A percentile compares a stretch with the other conserved stretches of the same genome.
Conservation (phyloP, 805 yeast genomes). For the Ogataea degrootiae region DNA sequence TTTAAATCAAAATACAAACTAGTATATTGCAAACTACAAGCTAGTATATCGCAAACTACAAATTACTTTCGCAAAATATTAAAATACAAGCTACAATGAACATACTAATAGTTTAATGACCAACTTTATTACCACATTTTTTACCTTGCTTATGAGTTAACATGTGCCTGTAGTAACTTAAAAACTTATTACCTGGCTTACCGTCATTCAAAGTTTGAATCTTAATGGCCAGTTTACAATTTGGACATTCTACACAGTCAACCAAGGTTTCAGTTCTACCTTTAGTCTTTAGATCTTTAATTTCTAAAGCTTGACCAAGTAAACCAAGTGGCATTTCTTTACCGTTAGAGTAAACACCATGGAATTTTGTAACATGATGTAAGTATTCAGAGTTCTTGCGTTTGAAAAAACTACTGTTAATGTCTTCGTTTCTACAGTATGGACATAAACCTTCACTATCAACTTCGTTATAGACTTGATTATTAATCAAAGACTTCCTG, state of each 20-base stretch:
- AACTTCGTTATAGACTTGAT: neutral
- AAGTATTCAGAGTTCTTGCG: constrained; percentile 22
- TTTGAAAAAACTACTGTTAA: constrained; percentile 13
- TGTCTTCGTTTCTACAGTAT: constrained; percentile 13
- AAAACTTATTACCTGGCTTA: constrained; percentile 10
- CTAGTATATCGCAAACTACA: no score
- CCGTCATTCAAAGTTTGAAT: constrained; percentile 10
- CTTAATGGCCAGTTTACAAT: constrained; percentile 10
- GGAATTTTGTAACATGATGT: constrained; percentile 24
- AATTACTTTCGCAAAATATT: no score
- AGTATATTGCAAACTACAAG: no score
- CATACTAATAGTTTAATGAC: no score
- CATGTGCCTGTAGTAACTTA: constrained; percentile 17
- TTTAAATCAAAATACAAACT: no score
- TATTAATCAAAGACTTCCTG: neutral
- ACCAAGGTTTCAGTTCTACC: constrained; percentile 12
- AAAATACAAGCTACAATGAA: no score
- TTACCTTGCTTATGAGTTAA: constrained; percentile 10
- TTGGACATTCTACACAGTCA: constrained; percentile 15
- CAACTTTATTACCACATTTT: neutral
- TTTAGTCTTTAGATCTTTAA: constrained; percentile 12
- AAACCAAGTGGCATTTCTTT: constrained; percentile 17
- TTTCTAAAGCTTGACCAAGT: constrained; percentile 17
- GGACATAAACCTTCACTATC: constrained; percentile 21
- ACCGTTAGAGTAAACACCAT: constrained; percentile 24